A percentile compares a stretch with the other conserved stretches of the same genome.
Conservation (phyloP, 164 flowering plant species). For the Berberis thunbergii region DNA sequence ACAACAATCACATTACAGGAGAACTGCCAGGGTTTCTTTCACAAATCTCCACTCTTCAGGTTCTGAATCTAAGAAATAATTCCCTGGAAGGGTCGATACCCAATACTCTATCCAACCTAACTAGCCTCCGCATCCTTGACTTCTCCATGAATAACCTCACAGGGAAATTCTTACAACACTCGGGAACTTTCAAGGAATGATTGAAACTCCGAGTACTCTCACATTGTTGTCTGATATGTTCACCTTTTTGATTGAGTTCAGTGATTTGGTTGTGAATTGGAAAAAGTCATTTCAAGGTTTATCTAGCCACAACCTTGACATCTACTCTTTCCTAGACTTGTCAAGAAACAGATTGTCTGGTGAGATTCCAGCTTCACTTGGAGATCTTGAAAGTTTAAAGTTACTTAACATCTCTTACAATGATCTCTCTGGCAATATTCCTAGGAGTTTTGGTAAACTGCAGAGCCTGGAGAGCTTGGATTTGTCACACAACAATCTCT, state of each 20-base stretch:
- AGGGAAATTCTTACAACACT: constrained; percentile 28
- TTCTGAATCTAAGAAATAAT: constrained; percentile 36
- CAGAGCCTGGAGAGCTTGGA: constrained; percentile 35
- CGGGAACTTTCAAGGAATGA: constrained; percentile 33
- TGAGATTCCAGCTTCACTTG: constrained; percentile 37
- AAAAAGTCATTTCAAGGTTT: constrained; percentile 37
- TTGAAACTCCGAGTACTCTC: constrained; percentile 10
- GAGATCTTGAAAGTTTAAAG: constrained; percentile 33
- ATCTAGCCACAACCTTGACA: constrained; percentile 19
- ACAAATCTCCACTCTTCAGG: constrained; percentile 33
- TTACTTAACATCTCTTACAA: constrained; percentile 36
- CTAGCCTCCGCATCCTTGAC: constrained; percentile 36
- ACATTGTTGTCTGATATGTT: constrained; percentile 11
- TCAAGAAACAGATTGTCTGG: constrained; percentile 36
- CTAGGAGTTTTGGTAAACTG: constrained; percentile 30
- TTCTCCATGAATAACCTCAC: constrained; percentile 30
- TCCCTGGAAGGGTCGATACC: constrained; percentile 30
- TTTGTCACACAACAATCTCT: constrained; percentile 34
- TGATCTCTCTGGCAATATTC: constrained; percentile 30
- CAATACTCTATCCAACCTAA: constrained; percentile 19
- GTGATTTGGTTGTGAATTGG: constrained; percentile 40
- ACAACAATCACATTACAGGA: constrained; percentile 38
- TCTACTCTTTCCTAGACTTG: constrained; percentile 42
- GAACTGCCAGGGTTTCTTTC: constrained; percentile 26
- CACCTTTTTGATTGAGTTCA: constrained; percentile 19